Evolutionary conservation across 1,284 basidiomycete species (phyloP), one percentile per base, ranked within the genome.

Genomic region (Exobasidium cylindrosporum): DNA sequence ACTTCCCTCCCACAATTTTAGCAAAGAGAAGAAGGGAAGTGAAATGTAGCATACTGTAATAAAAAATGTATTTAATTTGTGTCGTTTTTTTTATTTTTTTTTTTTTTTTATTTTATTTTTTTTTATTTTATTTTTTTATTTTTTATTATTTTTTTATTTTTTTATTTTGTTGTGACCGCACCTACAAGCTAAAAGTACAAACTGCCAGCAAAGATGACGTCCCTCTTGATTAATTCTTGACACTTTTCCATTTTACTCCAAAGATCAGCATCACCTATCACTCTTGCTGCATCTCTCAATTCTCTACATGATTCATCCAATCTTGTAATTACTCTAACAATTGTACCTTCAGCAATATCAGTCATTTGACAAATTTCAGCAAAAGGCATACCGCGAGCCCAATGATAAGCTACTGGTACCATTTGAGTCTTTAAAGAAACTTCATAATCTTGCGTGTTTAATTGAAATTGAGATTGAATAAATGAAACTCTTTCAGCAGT

Each of bases 371-470:
- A 93, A 72, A 99, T 96, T 76, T 97, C 88, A 70, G 92, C 88
- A 80, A 99, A 99, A 0, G 94, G 91, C 93, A 94, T 96, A 59
- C 96, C 96, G 77, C 89, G 90, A 0, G 96, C 94, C 96, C 96
- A 99, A 80, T 97, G 93, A 79, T 97, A 97, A 6, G 97, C 95
- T 0, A 97, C 94, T 76, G 96, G 91, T 11, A 92, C 87, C 28
- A 99, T 83, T 1, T 95, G 95, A 4, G 62, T 69, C 62, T 75
- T 70, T 54, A 70, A 60, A 1, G 43, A 55, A 1, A 50, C 59
- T 5, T 66, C 54, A 21, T 72, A 77, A 54, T 78, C 76, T 47
- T 77, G 72, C 21, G 61, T 54, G 1, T 89, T 89, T 24, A 82
- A 68, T 47, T 78, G 72, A 77, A 92, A 86, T 29, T 82, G 80